Evolutionary conservation across 345 rosid species (phyloP).

Genomic region (Ailanthus altissimus): DNA sequence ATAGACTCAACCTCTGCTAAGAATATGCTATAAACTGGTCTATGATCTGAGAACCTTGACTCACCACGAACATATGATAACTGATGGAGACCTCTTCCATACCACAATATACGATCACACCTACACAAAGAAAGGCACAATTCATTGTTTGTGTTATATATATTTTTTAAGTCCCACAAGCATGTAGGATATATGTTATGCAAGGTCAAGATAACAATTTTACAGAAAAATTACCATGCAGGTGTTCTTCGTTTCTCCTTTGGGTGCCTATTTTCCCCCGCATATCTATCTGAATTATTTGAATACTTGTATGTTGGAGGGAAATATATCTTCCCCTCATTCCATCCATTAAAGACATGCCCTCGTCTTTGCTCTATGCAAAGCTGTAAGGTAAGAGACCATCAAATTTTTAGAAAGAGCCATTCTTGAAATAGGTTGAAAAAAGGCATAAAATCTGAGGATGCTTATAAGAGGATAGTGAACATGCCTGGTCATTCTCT

Average conservation of each 20-base stretch:
- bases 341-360: constrained; percentile 86
- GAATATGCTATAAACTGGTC: constrained; percentile 89
- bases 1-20: constrained; percentile 83
- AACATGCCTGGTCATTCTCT: constrained; percentile 91
- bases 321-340: constrained; percentile 87
- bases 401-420: constrained; percentile 19
- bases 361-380: constrained; percentile 78
- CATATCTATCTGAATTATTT: constrained; percentile 88
- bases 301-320: constrained; percentile 99
- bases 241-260: constrained; percentile 97
- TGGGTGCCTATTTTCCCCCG: constrained; percentile 76
- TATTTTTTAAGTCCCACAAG: neutral
- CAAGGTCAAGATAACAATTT: neutral
- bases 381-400: constrained; percentile 46
- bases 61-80: constrained; percentile 97
- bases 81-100: constrained; percentile 81
- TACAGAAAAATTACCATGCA: constrained; percentile 61
- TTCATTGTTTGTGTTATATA: neutral
- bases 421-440: neutral
- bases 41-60: constrained; percentile 96
- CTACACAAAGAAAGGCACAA: constrained; percentile 35
- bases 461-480: neutral
- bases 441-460: neutral
- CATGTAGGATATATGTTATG: neutral
- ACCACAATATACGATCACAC: constrained; percentile 98